Evolutionary conservation across 1,139 yeast genomes (phyloP).

Genomic region (Torulaspora pretoriensis): DNA sequence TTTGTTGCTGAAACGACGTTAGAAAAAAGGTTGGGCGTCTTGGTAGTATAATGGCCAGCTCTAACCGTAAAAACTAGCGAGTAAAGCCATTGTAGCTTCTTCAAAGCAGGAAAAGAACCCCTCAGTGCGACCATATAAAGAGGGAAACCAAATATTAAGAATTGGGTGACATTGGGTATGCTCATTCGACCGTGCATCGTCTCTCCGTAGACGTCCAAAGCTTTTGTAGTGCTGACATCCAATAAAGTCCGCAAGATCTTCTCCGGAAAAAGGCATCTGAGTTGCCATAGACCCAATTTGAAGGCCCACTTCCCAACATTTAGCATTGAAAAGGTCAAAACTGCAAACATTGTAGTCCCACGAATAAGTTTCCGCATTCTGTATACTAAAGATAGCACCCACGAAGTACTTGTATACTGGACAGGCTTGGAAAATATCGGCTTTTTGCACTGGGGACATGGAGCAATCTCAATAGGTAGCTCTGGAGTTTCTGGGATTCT

Average conservation of each 20-base stretch:
- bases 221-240: conserved; percentile 33
- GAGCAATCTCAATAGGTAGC: conserved; percentile 18
- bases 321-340: conserved; percentile 12
- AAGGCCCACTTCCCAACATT: conserved; percentile 22
- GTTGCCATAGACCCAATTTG: conserved; percentile 22
- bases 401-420: conserved; percentile 12
- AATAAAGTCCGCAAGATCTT: conserved; percentile 36
- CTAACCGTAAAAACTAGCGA: conserved; percentile 12
- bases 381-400: conserved; percentile 6
- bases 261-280: conserved; percentile 31
- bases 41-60: conserved; percentile 8
- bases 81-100: conserved; percentile 14
- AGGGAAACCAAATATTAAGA: conserved; percentile 19
- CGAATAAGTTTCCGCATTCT: conserved; percentile 12
- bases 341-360: conserved; percentile 10
- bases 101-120: conserved; percentile 8
- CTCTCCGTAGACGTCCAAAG: conserved; percentile 22
- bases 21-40: conserved; percentile 5
- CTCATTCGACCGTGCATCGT: conserved; percentile 20
- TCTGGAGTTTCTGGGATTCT: conserved; percentile 4
- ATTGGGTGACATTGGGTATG: conserved; percentile 21
- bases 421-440: conserved; percentile 13
- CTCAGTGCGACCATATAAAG: conserved; percentile 17
- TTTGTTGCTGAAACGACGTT: conserved; percentile 5
- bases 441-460: conserved; percentile 25